phyloP scores from a whole-genome alignment of 352 stramenopile genomes.

The Phytopythium boreale region DNA sequence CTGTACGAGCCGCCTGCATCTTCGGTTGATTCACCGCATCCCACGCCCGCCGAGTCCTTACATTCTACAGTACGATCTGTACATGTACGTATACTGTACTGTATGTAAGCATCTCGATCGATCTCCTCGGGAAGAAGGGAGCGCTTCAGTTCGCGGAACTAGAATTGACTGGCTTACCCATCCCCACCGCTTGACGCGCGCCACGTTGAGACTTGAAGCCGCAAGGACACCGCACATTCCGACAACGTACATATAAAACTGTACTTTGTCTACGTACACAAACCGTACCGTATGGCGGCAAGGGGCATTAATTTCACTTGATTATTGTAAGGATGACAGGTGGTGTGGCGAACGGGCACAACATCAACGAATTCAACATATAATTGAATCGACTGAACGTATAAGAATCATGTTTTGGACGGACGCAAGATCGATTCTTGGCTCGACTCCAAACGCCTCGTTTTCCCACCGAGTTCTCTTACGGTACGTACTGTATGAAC shows the following conservation, averaged over 20 bases:
- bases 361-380: too few relatives aligned
- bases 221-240: too few relatives aligned
- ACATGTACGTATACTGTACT: too few relatives aligned
- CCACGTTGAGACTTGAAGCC: not conserved
- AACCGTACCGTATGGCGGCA: too few relatives aligned
- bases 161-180: not conserved
- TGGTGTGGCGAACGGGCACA: too few relatives aligned
- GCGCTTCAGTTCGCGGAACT: not conserved
- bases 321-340: too few relatives aligned
- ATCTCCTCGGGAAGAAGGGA: not conserved
- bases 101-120: too few relatives aligned
- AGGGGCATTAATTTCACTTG: too few relatives aligned
- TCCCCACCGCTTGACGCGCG: not conserved
- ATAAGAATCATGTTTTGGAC: not conserved
- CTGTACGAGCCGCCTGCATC: not conserved
- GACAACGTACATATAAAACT: not conserved
- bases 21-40: constrained; percentile 1
- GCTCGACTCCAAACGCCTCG: not conserved
- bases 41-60: not conserved
- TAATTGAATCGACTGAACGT: too few relatives aligned
- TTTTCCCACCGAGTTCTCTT: too few relatives aligned
- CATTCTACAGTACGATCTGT: not conserved
- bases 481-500: too few relatives aligned
- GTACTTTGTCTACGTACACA: not conserved
- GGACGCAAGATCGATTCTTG: not conserved